Evolutionary conservation across 2,329 filamentous ascomycete genomes (phyloP).

Genomic region (Chaetomium strumarium): DNA sequence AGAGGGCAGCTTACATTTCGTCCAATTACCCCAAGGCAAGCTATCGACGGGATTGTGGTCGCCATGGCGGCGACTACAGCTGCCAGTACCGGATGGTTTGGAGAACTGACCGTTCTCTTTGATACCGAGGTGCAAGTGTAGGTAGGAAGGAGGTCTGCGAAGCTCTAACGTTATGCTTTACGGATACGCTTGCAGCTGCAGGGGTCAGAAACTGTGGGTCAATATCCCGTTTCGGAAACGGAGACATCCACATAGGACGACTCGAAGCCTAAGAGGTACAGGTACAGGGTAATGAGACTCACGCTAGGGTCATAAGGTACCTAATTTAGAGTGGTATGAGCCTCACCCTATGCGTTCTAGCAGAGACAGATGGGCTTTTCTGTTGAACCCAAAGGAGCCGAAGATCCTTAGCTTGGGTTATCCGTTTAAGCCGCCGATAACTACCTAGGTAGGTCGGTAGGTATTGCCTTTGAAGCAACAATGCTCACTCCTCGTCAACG

Average conservation of each 20-base stretch:
- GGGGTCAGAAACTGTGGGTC: not conserved
- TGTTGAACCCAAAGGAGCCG: no score
- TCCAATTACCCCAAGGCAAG: conserved; percentile 89
- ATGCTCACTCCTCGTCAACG: conserved; percentile 40
- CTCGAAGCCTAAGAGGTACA: not conserved
- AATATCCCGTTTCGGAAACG: not conserved
- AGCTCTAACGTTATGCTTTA: no score
- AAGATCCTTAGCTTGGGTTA: no score
- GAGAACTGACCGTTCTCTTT: not conserved
- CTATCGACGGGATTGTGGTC: conserved; percentile 69
- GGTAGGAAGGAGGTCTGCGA: not conserved
- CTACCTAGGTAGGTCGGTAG: no score
- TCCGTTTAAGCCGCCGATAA: no score
- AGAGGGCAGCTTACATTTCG: conserved; percentile 59
- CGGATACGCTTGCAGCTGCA: not conserved
- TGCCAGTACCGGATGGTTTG: not conserved
- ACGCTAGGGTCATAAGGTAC: no score
- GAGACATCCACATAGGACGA: not conserved
- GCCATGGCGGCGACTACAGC: conserved; percentile 40
- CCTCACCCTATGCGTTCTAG: no score
- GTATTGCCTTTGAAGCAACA: not conserved
- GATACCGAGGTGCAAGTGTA: no score
- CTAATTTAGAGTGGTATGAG: no score
- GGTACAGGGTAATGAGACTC: no score
- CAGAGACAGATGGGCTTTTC: no score